Conservation (phyloP, 305 asterid genomes). For the Fraxinus angustifolia region DNA sequence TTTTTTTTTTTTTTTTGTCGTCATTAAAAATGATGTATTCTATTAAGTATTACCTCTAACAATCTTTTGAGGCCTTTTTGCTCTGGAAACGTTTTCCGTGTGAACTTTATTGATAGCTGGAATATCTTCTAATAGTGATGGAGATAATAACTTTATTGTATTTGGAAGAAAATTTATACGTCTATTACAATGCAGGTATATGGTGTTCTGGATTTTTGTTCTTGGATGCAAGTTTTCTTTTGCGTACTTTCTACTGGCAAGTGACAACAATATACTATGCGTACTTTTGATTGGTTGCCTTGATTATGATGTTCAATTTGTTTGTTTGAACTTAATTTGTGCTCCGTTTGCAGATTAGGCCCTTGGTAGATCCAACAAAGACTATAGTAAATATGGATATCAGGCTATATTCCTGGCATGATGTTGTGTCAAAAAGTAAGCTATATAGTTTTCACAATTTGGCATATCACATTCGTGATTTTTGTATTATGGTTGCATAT, state of each 20-base stretch:
- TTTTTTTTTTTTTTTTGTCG: neutral
- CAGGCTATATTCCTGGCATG: conserved; percentile 77
- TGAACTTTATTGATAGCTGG: neutral
- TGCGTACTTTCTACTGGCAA: conserved; percentile 86
- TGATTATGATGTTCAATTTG: conserved; percentile 13
- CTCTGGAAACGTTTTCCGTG: neutral
- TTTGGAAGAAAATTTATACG: neutral
- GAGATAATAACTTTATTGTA: neutral
- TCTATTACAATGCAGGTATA: conserved; percentile 58
- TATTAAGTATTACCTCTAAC: neutral
- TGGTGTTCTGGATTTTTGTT: conserved; percentile 84
- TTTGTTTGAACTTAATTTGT: conserved; percentile 14
- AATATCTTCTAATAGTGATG: neutral
- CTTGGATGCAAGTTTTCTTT: conserved; percentile 84
- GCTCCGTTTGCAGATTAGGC: conserved; percentile 63
- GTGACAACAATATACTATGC: conserved; percentile 23
- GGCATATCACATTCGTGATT: conserved; percentile 1
- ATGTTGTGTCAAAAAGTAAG: conserved; percentile 77
- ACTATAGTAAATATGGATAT: conserved; percentile 42
- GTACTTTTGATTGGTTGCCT: conserved; percentile 12
- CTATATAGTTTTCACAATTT: conserved; percentile 10
- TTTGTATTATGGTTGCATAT: conserved; percentile 12
- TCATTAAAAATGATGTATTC: neutral
- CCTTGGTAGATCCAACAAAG: conserved; percentile 70
- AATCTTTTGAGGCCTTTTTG: neutral